phyloP scores from a whole-genome alignment of 352 stramenopile species.

The Peronospora tabacina region DNA sequence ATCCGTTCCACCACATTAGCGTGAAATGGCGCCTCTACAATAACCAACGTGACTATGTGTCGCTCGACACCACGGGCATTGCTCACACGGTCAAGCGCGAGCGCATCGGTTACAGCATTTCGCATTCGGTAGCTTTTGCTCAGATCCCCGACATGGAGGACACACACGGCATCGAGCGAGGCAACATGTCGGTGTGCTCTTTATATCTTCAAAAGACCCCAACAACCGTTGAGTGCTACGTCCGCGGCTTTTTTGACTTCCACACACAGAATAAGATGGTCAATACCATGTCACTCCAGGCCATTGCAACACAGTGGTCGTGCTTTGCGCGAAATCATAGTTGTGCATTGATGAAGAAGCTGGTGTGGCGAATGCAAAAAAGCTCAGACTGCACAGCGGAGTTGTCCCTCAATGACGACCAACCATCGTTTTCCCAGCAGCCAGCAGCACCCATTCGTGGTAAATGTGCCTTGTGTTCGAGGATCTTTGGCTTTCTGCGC shows the following conservation, averaged over 20 bases:
- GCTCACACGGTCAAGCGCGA: slow-evolving; percentile 26
- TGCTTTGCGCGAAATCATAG: slow-evolving; percentile 28
- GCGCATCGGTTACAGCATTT: slow-evolving; percentile 43
- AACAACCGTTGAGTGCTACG: slow-evolving; percentile 41
- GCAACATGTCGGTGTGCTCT: slow-evolving; percentile 45
- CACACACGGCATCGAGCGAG: slow-evolving; percentile 33
- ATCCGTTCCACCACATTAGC: slow-evolving; percentile 42
- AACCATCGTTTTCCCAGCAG: slow-evolving; percentile 8
- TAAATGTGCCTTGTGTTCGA: slow-evolving; percentile 24
- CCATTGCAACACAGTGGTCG: slow-evolving; percentile 30
- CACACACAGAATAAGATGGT: slow-evolving; percentile 36
- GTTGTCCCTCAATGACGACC: slow-evolving; percentile 7
- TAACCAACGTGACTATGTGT: slow-evolving; percentile 45
- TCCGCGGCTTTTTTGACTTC: slow-evolving; percentile 45
- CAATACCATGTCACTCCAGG: slow-evolving; percentile 32
- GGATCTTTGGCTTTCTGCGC: slow-evolving; percentile 29
- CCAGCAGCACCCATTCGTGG: slow-evolving; percentile 6
- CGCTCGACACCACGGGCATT: slow-evolving; percentile 39
- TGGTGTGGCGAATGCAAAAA: slow-evolving; percentile 39
- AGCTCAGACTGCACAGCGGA: slow-evolving; percentile 15
- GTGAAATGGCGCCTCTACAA: slow-evolving; percentile 48
- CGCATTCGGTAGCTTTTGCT: slow-evolving; percentile 50
- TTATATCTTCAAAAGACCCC: slow-evolving; percentile 41
- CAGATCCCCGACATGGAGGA: slow-evolving; percentile 31
- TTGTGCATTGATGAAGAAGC: slow-evolving; percentile 45